Conservation (phyloP, 164 flowering plant genomes). For the Saururus chinensis region DNA sequence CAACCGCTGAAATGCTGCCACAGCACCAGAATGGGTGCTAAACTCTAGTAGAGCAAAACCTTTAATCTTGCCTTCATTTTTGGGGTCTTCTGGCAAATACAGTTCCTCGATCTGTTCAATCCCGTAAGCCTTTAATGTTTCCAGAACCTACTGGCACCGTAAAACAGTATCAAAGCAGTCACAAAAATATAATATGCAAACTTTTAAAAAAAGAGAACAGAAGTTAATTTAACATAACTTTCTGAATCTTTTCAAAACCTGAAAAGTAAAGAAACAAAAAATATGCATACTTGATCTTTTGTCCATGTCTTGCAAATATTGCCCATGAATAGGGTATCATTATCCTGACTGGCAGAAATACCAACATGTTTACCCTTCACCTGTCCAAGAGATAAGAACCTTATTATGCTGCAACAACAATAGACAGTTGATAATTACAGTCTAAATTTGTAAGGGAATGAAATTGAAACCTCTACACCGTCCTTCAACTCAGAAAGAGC, state of each 20-base stretch:
- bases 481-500: slow-evolving; percentile 28
- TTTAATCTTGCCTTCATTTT: slow-evolving; percentile 22
- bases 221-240: not conserved
- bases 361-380: slow-evolving; percentile 29
- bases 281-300: slow-evolving; percentile 19
- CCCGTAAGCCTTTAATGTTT: slow-evolving; percentile 19
- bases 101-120: slow-evolving; percentile 26
- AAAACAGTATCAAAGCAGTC: not conserved
- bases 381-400: slow-evolving; percentile 11
- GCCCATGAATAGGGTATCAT: slow-evolving; percentile 31
- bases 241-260: not conserved
- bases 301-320: slow-evolving; percentile 38
- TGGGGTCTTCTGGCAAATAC: slow-evolving; percentile 27
- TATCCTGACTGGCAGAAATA: slow-evolving; percentile 30
- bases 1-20: slow-evolving; percentile 29
- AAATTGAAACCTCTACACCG: slow-evolving; percentile 25
- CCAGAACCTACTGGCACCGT: slow-evolving; percentile 18
- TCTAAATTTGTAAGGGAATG: not conserved
- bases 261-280: slow-evolving; percentile 2
- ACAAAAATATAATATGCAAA: not conserved
- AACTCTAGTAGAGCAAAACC: slow-evolving; percentile 37
- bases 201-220: not conserved
- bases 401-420: not conserved
- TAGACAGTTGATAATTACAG: not conserved
- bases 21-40: slow-evolving; percentile 25